phyloP scores from a whole-genome alignment of 2,329 filamentous ascomycete genomes.

The Diaporthe ampelina region DNA sequence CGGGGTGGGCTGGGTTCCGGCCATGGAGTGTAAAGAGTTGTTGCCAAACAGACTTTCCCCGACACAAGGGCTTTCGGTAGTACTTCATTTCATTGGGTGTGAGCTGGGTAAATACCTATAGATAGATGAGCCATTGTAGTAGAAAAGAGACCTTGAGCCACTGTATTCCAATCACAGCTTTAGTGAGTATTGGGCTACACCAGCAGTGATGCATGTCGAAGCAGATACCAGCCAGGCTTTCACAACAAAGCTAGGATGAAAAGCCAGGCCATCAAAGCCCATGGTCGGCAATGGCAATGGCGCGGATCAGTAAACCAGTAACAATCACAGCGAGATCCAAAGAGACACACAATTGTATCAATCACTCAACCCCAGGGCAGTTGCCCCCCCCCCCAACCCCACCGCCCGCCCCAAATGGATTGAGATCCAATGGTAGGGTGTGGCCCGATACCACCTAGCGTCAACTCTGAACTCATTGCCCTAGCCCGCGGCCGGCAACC shows the following conservation, averaged over 20 bases:
- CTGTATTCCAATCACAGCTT: not conserved
- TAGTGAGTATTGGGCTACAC: not conserved
- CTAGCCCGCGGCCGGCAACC: slow-evolving; percentile 33
- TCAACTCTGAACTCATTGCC: not conserved
- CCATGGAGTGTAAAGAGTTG: not conserved
- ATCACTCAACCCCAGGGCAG: too few relatives aligned
- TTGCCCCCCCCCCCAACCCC: too few relatives aligned
- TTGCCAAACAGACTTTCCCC: not conserved
- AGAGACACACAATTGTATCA: not conserved
- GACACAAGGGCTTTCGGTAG: too few relatives aligned
- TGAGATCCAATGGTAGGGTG: not conserved
- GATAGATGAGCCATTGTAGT: not conserved
- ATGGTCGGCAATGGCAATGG: not conserved
- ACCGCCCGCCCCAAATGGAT: too few relatives aligned
- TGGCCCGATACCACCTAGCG: not conserved
- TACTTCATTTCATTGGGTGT: not conserved
- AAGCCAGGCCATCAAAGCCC: too few relatives aligned
- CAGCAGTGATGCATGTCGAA: not conserved
- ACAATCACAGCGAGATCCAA: not conserved
- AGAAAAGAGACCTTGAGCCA: not conserved
- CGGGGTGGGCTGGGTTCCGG: too few relatives aligned
- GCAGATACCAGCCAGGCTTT: not conserved
- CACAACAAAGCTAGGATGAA: not conserved
- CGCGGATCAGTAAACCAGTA: not conserved
- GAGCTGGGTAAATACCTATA: too few relatives aligned